phyloP scores from a whole-genome alignment of 495 filamentous ascomycete species.

The Tuber borchii region DNA sequence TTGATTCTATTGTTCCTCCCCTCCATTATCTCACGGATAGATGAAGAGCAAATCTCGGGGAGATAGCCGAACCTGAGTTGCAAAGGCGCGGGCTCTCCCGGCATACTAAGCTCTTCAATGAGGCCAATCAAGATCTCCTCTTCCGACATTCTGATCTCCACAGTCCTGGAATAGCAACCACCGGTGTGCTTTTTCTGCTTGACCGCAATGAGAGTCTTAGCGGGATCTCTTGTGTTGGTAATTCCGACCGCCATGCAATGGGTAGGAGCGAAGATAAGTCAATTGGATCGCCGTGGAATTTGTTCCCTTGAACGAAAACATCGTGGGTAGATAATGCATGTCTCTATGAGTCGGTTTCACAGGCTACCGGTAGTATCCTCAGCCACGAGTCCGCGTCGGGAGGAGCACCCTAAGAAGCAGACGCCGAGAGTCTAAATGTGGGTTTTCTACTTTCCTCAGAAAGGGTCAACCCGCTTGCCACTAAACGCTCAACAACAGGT shows the following conservation, averaged over 20 bases:
- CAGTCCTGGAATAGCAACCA: constrained; percentile 66
- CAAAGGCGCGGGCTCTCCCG: constrained; percentile 68
- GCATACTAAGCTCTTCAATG: constrained; percentile 80
- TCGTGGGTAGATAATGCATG: constrained; percentile 94
- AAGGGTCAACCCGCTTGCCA: constrained; percentile 76
- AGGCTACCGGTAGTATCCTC: constrained; percentile 81
- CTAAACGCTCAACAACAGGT: constrained; percentile 93
- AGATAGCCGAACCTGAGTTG: constrained; percentile 83
- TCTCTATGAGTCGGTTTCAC: constrained; percentile 75
- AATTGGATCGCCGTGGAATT: constrained; percentile 96
- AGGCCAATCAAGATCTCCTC: constrained; percentile 76
- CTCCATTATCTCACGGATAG: constrained; percentile 91
- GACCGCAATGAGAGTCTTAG: constrained; percentile 72
- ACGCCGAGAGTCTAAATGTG: constrained; percentile 69
- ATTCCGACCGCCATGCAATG: constrained; percentile 86
- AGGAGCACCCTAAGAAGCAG: constrained; percentile 58
- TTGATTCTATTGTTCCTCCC: constrained; percentile 93
- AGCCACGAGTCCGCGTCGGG: constrained; percentile 77
- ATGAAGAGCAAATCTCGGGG: constrained; percentile 91
- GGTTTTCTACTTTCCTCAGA: constrained; percentile 66
- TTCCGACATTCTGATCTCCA: constrained; percentile 68
- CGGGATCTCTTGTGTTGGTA: constrained; percentile 64
- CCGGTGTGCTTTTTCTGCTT: constrained; percentile 59
- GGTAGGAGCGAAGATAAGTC: constrained; percentile 76
- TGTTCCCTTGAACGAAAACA: constrained; percentile 87